phyloP scores from a whole-genome alignment of 768 basidiomycete genomes.

The Hericium alpestre region DNA sequence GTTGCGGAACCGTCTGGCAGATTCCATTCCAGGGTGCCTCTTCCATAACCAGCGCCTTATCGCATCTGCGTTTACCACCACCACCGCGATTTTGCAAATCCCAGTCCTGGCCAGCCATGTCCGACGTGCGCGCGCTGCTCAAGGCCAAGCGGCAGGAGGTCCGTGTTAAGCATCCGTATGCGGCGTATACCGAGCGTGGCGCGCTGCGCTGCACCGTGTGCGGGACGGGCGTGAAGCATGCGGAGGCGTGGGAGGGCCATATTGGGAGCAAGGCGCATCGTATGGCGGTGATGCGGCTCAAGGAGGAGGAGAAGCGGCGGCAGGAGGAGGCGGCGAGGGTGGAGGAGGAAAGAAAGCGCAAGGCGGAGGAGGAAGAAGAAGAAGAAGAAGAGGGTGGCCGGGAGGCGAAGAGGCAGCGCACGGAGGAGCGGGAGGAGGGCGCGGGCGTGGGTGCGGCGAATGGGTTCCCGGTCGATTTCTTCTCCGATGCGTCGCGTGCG shows the following conservation, averaged over 20 bases:
- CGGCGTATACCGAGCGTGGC: slow-evolving; percentile 53
- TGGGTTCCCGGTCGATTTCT: slow-evolving; percentile 61
- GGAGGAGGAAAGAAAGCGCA: slow-evolving; percentile 21
- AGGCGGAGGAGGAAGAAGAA: slow-evolving; percentile 26
- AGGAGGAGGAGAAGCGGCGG: slow-evolving; percentile 38
- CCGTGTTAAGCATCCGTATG: slow-evolving; percentile 62
- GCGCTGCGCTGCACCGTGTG: slow-evolving; percentile 66
- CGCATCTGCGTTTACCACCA: too few species aligned
- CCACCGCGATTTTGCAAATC: too few species aligned
- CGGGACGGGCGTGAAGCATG: slow-evolving; percentile 53
- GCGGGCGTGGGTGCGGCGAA: slow-evolving; percentile 3
- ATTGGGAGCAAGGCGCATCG: slow-evolving; percentile 74
- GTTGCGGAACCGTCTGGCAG: too few species aligned
- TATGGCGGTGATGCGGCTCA: slow-evolving; percentile 47
- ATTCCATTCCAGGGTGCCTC: too few species aligned
- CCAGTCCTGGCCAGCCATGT: slow-evolving; percentile 30
- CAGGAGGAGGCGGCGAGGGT: slow-evolving; percentile 26
- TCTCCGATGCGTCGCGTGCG: slow-evolving; percentile 61
- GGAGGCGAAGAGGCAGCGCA: slow-evolving; percentile 22
- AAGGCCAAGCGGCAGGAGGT: slow-evolving; percentile 75
- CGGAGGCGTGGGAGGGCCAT: slow-evolving; percentile 82
- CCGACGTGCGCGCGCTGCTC: slow-evolving; percentile 74
- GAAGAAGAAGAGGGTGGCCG: slow-evolving; percentile 14
- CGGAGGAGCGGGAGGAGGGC: slow-evolving; percentile 17
- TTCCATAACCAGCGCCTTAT: too few species aligned